These are phyloP conservation scores for Fonsecaea pedrosoi DNA, from an alignment of 2,329 filamentous ascomycete genomes.

Conservation along the genomic window DNA sequence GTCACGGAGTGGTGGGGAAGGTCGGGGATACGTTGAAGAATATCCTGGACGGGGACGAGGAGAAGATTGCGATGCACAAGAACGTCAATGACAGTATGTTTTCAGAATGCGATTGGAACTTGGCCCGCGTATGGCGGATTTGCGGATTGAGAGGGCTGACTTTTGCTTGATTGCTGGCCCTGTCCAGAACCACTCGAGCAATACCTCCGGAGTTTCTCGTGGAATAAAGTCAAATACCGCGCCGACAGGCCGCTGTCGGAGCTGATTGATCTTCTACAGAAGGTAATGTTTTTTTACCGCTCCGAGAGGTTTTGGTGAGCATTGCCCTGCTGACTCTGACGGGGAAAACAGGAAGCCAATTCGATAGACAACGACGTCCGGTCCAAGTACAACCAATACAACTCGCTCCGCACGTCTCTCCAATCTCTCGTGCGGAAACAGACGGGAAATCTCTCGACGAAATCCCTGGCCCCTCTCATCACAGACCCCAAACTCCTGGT, in stretches of 20 bases:
- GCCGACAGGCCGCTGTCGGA: slow-evolving; percentile 89
- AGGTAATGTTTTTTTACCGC: slow-evolving; percentile 59
- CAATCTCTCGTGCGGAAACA: slow-evolving; percentile 83
- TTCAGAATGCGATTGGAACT: not conserved
- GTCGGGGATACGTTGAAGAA: slow-evolving; percentile 83
- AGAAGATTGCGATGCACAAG: slow-evolving; percentile 84
- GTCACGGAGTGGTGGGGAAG: slow-evolving; percentile 83
- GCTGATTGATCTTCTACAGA: slow-evolving; percentile 84
- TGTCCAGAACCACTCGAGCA: slow-evolving; percentile 87
- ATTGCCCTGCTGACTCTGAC: not conserved
- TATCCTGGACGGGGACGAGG: slow-evolving; percentile 83
- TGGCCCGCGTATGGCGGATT: slow-evolving; percentile 20
- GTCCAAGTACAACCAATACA: slow-evolving; percentile 92
- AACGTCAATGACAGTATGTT: slow-evolving; percentile 88
- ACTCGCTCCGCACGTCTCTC: slow-evolving; percentile 83
- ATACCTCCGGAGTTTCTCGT: slow-evolving; percentile 85
- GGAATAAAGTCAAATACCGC: slow-evolving; percentile 98
- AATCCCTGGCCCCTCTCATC: slow-evolving; percentile 79
- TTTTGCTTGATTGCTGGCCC: not conserved
- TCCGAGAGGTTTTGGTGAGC: not conserved
- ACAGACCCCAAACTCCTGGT: slow-evolving; percentile 80
- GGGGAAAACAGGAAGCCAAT: slow-evolving; percentile 72
- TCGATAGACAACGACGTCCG: slow-evolving; percentile 97
- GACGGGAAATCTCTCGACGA: slow-evolving; percentile 92
- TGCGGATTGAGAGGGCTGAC: slow-evolving; percentile 20